These are phyloP conservation scores for Tricharina praecox DNA, from an alignment of 495 filamentous ascomycete species.

Conservation along the genomic window DNA sequence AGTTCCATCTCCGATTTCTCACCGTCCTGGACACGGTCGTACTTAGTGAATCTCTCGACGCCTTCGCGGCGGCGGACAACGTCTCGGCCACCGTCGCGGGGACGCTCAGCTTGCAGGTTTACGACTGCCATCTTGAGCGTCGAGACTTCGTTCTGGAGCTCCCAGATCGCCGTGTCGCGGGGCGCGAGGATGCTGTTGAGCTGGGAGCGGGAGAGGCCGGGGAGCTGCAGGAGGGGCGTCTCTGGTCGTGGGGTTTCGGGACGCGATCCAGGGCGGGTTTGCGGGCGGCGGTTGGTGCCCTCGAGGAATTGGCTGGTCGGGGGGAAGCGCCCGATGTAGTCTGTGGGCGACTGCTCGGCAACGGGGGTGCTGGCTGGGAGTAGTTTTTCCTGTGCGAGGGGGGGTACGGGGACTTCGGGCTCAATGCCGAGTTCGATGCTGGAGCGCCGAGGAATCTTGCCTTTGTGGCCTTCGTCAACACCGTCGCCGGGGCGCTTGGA, in stretches of 20 bases:
- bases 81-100: background rate
- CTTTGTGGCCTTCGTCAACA: background rate
- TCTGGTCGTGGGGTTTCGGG: background rate
- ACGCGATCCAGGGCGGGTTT: background rate
- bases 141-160: background rate
- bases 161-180: background rate
- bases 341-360: background rate
- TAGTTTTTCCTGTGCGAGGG: background rate
- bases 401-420: background rate
- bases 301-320: too few species aligned
- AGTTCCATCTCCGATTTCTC: background rate
- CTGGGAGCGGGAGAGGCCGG: too few species aligned
- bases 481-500: background rate
- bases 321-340: too few species aligned
- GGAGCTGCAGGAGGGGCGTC: background rate
- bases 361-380: background rate
- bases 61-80: background rate
- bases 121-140: background rate
- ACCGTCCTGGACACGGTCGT: background rate
- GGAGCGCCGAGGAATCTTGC: background rate
- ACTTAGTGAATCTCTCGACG: background rate
- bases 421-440: background rate
- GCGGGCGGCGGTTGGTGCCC: too few species aligned
- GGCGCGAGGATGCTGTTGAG: too few species aligned
- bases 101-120: background rate